Percentiles rank a stretch among this genome's conserved stretches.
Evolutionary conservation across 306 rosid species (phyloP).

Genomic region (Erythrophleum fordii): DNA sequence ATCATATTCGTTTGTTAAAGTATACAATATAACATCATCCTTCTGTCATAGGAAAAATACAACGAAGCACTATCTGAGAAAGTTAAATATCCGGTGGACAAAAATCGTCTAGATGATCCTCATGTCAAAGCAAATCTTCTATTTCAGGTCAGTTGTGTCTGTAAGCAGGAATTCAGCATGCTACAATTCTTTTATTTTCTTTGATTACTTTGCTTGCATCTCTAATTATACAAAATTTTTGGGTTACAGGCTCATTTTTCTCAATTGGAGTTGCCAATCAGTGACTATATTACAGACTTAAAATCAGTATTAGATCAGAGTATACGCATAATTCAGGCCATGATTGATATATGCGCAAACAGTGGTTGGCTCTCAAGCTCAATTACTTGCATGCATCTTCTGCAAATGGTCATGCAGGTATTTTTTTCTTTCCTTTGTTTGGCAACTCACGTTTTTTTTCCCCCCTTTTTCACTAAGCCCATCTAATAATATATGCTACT

Average conservation of each 20-base stretch:
- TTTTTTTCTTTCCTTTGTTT: conserved; percentile 30
- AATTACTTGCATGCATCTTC: conserved; percentile 87
- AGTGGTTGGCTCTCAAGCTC: conserved; percentile 97
- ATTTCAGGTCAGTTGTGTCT: conserved; percentile 73
- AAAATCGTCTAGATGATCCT: conserved; percentile 84
- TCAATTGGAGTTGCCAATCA: conserved; percentile 89
- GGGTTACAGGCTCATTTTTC: conserved; percentile 86
- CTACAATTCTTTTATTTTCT: conserved; percentile 14
- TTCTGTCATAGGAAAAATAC: conserved; percentile 70
- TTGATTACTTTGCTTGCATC: conserved; percentile 19
- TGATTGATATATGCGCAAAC: conserved; percentile 97
- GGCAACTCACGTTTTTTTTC: conserved; percentile 24
- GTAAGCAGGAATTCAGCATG: conserved; percentile 34
- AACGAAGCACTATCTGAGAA: conserved; percentile 75
- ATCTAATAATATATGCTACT: conserved; percentile 10
- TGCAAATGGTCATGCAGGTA: conserved; percentile 99
- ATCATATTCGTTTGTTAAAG: conserved; percentile 13
- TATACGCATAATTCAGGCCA: conserved; percentile 94
- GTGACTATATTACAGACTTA: conserved; percentile 90
- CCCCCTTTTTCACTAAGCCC: background rate
- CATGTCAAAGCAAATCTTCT: conserved; percentile 91
- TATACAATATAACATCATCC: conserved; percentile 12
- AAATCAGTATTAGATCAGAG: conserved; percentile 98
- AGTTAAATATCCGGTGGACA: conserved; percentile 84
- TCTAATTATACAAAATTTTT: conserved; percentile 29